phyloP scores from a whole-genome alignment of 305 asterid species.

The Solanum hybrid region DNA sequence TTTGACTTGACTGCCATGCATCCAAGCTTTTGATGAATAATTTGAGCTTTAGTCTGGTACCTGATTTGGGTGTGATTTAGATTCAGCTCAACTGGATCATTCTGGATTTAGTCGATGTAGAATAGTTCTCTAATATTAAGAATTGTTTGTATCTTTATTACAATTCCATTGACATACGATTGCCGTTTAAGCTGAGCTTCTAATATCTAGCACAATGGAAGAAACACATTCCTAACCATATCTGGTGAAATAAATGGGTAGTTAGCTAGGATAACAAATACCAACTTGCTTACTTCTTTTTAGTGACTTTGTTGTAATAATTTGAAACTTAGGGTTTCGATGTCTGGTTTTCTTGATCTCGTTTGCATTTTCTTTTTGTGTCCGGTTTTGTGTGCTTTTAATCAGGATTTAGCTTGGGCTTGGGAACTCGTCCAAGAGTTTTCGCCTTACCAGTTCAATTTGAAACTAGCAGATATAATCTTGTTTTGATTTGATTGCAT shows the following conservation, averaged over 20 bases:
- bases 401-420: not conserved
- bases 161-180: not conserved
- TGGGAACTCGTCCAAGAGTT: not conserved
- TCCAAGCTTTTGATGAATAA: not conserved
- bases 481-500: not conserved
- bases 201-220: not conserved
- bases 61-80: not conserved
- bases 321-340: not conserved
- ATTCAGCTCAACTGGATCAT: not conserved
- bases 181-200: not conserved
- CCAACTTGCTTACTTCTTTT: not conserved
- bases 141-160: not conserved
- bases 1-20: not conserved
- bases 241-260: not conserved
- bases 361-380: not conserved
- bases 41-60: not conserved
- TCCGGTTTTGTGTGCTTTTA: not conserved
- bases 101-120: not conserved
- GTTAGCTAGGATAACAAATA: not conserved
- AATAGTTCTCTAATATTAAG: not conserved
- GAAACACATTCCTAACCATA: not conserved
- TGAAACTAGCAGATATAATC: not conserved
- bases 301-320: not conserved
- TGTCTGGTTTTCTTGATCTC: not conserved
- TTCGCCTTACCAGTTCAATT: not conserved